Base-by-base conservation (phyloP, 2,329 filamentous ascomycete genomes). In the Diaporthe helianthi region DNA sequence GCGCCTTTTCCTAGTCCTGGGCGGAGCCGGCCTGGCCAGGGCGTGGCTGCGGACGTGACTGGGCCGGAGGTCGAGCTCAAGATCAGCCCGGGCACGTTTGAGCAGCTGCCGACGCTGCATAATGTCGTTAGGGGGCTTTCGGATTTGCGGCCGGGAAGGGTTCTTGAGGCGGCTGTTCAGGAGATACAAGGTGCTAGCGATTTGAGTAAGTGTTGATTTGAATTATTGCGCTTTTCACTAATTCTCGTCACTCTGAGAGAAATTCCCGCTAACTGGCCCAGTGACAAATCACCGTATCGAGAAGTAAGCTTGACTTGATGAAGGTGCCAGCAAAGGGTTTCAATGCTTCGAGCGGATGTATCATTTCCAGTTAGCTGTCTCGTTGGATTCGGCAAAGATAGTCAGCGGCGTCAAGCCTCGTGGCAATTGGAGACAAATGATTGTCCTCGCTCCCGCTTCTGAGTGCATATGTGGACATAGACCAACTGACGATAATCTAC, bases 31-130 rank as follows among this genome's bases (percentile, higher is more conserved):
- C 38, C 55, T 24, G 38, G 15, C 17, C 3, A 31, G 38, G 55
- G n/a, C 3, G 38, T 15, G 26, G 6, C 24, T 1, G 55, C 2
- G 10, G 19, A 2, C 9, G 55, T 60, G 24, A 3, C 10, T 4
- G 55, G 55, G 38, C 55, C 38, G 19, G 38, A 60, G 38, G 6
- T 60, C 8, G 24, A 60, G 38, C 46, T 60, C 22, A 60, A 33
- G 17, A 60, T 60, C 38, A 46, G 36, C 5, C 19, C 38, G 24
- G 55, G 55, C 24, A 46, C 55, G 38, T 60, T 60, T 31, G 55
- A 60, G 55, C 55, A 60, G 55, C 55, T 60, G 26, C 55, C 55
- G 9, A 60, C 55, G 24, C 38, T 60, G 38, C 55, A 60, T 38
- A 60, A 60, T 60, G 55, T 60, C 10, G 38, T 60, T 8, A 60